A percentile compares a stretch with the other conserved stretches of the same genome.
These are phyloP conservation scores for Uromyces viciae-fabae DNA, from an alignment of 1,284 basidiomycete species.

Conservation along the genomic window DNA sequence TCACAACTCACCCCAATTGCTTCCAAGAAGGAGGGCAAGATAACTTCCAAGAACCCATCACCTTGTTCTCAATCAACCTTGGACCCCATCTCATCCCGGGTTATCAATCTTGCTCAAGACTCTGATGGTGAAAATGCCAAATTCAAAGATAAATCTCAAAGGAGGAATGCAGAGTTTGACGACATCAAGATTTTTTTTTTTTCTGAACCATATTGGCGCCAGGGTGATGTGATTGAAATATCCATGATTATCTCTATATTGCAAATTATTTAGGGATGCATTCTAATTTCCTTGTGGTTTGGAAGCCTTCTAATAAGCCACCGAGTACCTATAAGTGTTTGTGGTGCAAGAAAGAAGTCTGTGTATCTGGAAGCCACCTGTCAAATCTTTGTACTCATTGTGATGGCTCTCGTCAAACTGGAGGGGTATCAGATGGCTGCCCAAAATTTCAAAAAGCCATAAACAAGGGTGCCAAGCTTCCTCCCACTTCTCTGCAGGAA, in stretches of 20 bases:
- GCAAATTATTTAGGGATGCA: too few species aligned
- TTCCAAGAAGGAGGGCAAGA: too few species aligned
- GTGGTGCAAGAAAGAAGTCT: background rate
- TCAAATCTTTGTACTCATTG: slow-evolving; percentile 7
- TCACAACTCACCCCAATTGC: too few species aligned
- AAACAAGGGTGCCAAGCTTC: background rate
- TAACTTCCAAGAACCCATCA: too few species aligned
- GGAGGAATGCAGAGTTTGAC: background rate
- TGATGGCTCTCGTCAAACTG: slow-evolving; percentile 4
- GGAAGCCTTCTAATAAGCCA: background rate
- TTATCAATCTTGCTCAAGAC: background rate
- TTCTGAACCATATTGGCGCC: background rate
- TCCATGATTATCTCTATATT: background rate
- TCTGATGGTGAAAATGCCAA: background rate
- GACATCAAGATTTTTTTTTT: background rate
- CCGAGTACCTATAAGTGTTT: background rate
- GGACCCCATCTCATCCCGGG: too few species aligned
- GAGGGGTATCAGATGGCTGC: background rate
- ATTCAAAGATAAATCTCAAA: background rate
- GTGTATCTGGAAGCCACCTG: background rate
- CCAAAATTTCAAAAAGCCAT: background rate
- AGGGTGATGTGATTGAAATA: background rate
- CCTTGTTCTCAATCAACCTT: background rate
- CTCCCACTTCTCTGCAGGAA: background rate
- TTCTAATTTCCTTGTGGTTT: too few species aligned